Evolutionary conservation across 2,329 filamentous ascomycete species (phyloP).

Genomic region (Aspergillus sp.): DNA sequence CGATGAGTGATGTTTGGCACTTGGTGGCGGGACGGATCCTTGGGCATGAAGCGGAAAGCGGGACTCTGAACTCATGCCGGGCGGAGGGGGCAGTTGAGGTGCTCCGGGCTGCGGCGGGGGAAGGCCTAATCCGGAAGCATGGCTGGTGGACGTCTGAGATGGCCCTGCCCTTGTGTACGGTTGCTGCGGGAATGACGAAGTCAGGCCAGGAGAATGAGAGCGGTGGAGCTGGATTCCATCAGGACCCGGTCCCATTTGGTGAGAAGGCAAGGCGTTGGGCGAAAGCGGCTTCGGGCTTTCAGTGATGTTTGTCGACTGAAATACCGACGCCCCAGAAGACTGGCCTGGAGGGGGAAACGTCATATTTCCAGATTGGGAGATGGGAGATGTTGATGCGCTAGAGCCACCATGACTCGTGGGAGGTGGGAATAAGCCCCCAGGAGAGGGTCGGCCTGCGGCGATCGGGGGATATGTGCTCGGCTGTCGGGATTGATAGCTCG

Average conservation of each 20-base stretch:
- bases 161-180: slow-evolving; percentile 27
- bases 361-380: slow-evolving; percentile 42
- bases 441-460: slow-evolving; percentile 51
- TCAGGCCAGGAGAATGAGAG: slow-evolving; percentile 43
- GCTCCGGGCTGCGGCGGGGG: slow-evolving; percentile 39
- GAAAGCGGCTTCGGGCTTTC: slow-evolving; percentile 81
- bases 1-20: slow-evolving; percentile 36
- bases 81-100: slow-evolving; percentile 46
- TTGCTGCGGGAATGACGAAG: slow-evolving; percentile 42
- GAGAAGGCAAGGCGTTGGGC: slow-evolving; percentile 42
- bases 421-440: slow-evolving; percentile 63
- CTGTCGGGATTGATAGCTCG: slow-evolving; percentile 62
- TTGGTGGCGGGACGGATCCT: slow-evolving; percentile 33
- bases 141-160: slow-evolving; percentile 22
- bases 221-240: slow-evolving; percentile 42
- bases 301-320: slow-evolving; percentile 71
- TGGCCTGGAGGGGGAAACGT: slow-evolving; percentile 41
- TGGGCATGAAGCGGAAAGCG: slow-evolving; percentile 44
- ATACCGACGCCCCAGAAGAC: slow-evolving; percentile 57
- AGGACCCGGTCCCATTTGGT: slow-evolving; percentile 36
- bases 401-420: slow-evolving; percentile 57
- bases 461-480: slow-evolving; percentile 76
- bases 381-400: slow-evolving; percentile 57
- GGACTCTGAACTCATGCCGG: slow-evolving; percentile 42
- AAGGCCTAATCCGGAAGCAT: slow-evolving; percentile 31